Evolutionary conservation across 306 rosid genomes (phyloP).

Genomic region (Prunus mongolica): DNA sequence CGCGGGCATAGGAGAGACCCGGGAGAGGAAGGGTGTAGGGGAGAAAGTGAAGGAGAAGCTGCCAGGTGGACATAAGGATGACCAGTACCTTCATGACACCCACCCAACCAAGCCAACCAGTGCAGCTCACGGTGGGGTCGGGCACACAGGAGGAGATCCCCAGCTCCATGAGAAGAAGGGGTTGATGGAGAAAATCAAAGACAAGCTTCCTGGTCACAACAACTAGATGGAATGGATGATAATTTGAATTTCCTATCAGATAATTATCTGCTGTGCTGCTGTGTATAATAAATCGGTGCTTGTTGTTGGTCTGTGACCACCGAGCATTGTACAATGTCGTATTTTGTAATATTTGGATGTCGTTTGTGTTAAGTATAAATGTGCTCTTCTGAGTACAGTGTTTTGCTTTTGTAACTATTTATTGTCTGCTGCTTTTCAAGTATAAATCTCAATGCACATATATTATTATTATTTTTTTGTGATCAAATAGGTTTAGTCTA

Average conservation of each 20-base stretch:
- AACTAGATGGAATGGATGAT: neutral
- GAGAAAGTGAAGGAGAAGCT: neutral
- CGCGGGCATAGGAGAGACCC: neutral
- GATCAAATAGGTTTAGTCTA: too few relatives aligned
- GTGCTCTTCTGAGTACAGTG: too few relatives aligned
- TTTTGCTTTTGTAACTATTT: too few relatives aligned
- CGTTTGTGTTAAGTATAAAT: too few relatives aligned
- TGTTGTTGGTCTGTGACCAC: neutral
- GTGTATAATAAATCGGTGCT: neutral
- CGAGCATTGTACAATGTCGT: too few relatives aligned
- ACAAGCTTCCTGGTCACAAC: conserved; percentile 24
- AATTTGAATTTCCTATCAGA: accelerated
- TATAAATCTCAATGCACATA: too few relatives aligned
- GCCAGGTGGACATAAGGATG: conserved; percentile 16
- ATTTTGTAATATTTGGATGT: too few relatives aligned
- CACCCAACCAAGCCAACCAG: too few relatives aligned
- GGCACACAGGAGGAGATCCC: neutral
- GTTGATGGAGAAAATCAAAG: neutral
- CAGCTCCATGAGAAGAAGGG: neutral
- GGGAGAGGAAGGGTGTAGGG: neutral
- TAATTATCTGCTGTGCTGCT: neutral
- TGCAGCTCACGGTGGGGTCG: neutral
- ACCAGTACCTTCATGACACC: neutral
- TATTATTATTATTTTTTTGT: too few relatives aligned
- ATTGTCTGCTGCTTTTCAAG: too few relatives aligned